Evolutionary conservation across 352 stramenopile genomes (phyloP), one percentile per base, ranked within the genome.

Genomic region (Phytophthora pini): DNA sequence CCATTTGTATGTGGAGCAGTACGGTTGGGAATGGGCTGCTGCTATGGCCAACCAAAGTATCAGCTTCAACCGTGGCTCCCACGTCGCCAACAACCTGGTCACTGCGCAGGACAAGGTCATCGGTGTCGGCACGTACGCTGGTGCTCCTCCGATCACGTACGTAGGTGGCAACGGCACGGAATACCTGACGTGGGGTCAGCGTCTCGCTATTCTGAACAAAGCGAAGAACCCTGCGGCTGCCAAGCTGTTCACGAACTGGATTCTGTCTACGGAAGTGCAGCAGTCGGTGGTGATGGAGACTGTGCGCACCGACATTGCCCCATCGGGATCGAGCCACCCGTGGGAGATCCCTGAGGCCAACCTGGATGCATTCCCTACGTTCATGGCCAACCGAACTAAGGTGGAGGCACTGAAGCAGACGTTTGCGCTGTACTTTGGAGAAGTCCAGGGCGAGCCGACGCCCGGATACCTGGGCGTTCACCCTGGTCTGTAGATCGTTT

Each of bases 211-310:
- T 64, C 40, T 89, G 11, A 67, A 74, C 38, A 80, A 89, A 53
- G 73, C 70, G 2, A 82, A 73, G 43, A 71, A 85, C 58, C 65
- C 68, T 31, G 74, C 76, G 0, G 76, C 76, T 0, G 74, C 77
- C 24, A 88, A 88, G 64, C 55, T 86, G 36, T 77, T 88, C 49
- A 54, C 82, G 53, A 88, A 86, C 72, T 88, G 79, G 77, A 45
- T 74, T 48, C 10, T 81, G 6, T 75, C 63, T 17, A 68, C 79
- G 41, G 56, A 81, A 3, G 50, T 56, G 24, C 76, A 87, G 55
- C 4, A 43, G 36, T 43, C 13, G 4, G 61, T 67, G 1, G 56
- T 70, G 12, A 59, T 31, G 2, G 51, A 56, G 50, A 80, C 61
- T 24, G 47, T 69, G 51, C 74, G 76, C 59, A 84, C 53, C 8